Conservation (phyloP, 805 yeast species). For the Candida nitratophila region DNA sequence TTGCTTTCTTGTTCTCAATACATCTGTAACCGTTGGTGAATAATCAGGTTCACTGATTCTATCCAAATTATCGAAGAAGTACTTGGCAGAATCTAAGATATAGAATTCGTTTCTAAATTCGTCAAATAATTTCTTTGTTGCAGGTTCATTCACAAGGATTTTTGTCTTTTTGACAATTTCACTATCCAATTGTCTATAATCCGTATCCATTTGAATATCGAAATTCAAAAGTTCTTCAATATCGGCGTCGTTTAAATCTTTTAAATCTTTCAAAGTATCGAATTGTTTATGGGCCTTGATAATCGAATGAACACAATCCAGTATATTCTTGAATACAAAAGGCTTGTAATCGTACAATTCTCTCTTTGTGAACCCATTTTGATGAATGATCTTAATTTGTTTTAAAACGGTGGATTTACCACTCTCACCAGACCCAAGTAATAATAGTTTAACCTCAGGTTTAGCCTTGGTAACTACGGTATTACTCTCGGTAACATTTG, state of each 20-base stretch:
- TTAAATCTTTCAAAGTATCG: constrained; percentile 29
- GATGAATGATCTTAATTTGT: constrained; percentile 75
- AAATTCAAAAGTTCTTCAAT: constrained; percentile 37
- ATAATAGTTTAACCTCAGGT: constrained; percentile 62
- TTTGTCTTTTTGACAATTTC: constrained; percentile 41
- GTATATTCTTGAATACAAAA: constrained; percentile 67
- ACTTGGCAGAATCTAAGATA: constrained; percentile 77
- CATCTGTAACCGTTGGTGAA: constrained; percentile 69
- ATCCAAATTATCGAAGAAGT: constrained; percentile 61
- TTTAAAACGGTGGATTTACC: constrained; percentile 78
- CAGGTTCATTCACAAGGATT: constrained; percentile 48
- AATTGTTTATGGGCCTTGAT: constrained; percentile 58
- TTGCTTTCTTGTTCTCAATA: constrained; percentile 81
- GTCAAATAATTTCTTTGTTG: constrained; percentile 50
- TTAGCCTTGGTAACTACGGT: constrained; percentile 10
- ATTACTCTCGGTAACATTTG: not conserved
- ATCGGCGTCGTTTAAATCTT: constrained; percentile 28
- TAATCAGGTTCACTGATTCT: constrained; percentile 56
- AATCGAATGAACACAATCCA: constrained; percentile 69
- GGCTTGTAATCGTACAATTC: constrained; percentile 73
- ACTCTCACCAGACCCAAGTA: constrained; percentile 83
- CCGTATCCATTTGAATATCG: constrained; percentile 47
- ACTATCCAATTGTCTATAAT: constrained; percentile 40
- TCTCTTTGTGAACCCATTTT: constrained; percentile 61
- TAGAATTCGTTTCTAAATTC: constrained; percentile 65